A percentile compares a stretch with the other conserved stretches of the same genome.
Conservation (phyloP, 2,329 filamentous ascomycete species). For the Tolypocladium ovalisporum region DNA sequence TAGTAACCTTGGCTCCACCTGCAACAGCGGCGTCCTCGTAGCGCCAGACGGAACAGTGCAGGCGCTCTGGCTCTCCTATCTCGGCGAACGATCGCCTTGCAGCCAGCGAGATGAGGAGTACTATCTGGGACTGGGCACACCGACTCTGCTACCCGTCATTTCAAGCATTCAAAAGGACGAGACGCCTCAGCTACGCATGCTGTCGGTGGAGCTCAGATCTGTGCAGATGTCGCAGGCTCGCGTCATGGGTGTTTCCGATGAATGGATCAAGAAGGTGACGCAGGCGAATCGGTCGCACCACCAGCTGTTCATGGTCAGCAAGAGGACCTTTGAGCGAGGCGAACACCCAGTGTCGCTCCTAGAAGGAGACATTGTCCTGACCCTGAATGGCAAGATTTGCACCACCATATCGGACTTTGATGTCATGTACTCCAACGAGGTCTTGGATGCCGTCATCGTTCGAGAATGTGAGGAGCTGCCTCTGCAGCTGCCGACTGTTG, state of each 20-base stretch:
- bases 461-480: slow-evolving; percentile 71
- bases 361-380: slow-evolving; percentile 88
- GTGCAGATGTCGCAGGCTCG: slow-evolving; percentile 95
- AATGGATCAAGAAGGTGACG: slow-evolving; percentile 89
- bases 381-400: slow-evolving; percentile 82
- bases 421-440: slow-evolving; percentile 85
- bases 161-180: slow-evolving; percentile 72
- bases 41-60: slow-evolving; percentile 86
- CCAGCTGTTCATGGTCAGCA: slow-evolving; percentile 97
- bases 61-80: slow-evolving; percentile 91
- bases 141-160: slow-evolving; percentile 80
- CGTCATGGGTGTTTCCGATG: slow-evolving; percentile 92
- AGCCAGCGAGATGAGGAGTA: slow-evolving; percentile 90
- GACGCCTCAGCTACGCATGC: slow-evolving; percentile 73
- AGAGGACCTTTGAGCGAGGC: slow-evolving; percentile 59
- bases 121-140: slow-evolving; percentile 82
- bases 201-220: slow-evolving; percentile 88
- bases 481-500: slow-evolving; percentile 72
- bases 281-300: slow-evolving; percentile 83
- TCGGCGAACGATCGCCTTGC: slow-evolving; percentile 74
- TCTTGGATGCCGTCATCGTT: slow-evolving; percentile 75
- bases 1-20: slow-evolving; percentile 81
- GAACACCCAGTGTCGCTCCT: slow-evolving; percentile 47
- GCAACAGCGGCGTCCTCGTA: slow-evolving; percentile 86
- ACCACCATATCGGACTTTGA: slow-evolving; percentile 89